Conservation (phyloP, 176 grass and related monocot species). For the Avena sativa region DNA sequence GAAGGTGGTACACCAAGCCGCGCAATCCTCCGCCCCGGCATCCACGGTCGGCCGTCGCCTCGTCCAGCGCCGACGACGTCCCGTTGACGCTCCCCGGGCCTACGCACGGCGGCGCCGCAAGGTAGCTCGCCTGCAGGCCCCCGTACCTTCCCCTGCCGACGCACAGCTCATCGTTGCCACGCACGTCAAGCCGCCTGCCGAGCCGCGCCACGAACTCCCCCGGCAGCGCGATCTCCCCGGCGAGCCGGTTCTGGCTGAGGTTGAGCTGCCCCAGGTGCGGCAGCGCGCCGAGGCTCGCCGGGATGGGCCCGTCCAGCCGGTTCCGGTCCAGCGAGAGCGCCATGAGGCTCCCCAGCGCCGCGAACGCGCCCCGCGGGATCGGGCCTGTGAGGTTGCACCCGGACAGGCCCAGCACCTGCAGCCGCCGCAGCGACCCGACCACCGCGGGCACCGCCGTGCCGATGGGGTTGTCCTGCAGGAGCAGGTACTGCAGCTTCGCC, state of each 20-base stretch:
- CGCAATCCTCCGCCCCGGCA: too few species aligned
- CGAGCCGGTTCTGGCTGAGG: constrained; percentile 85
- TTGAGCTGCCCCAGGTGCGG: constrained; percentile 85
- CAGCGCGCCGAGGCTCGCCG: constrained; percentile 58
- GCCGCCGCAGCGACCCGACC: constrained; percentile 59
- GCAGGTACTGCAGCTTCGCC: constrained; percentile 69
- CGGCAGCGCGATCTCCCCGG: constrained; percentile 75
- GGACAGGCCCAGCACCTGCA: constrained; percentile 81
- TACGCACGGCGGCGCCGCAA: constrained; percentile 64
- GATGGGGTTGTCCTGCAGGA: constrained; percentile 78
- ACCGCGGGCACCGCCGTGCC: constrained; percentile 64
- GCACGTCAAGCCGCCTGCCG: constrained; percentile 74
- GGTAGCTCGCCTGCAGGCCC: constrained; percentile 38
- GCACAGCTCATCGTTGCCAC: constrained; percentile 74
- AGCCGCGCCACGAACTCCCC: constrained; percentile 73
- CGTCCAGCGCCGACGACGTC: not conserved
- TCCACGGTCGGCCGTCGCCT: not conserved
- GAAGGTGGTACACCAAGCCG: not conserved
- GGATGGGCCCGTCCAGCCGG: constrained; percentile 69
- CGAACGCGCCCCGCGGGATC: constrained; percentile 53
- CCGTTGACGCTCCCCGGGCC: not conserved
- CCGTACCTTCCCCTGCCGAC: constrained; percentile 44
- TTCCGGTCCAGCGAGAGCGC: constrained; percentile 84
- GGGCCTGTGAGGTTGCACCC: constrained; percentile 67
- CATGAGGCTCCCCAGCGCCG: constrained; percentile 56